A percentile compares a stretch with the other conserved stretches of the same genome.
Conservation (phyloP, 495 filamentous ascomycete genomes). For the Niebla homalea region DNA sequence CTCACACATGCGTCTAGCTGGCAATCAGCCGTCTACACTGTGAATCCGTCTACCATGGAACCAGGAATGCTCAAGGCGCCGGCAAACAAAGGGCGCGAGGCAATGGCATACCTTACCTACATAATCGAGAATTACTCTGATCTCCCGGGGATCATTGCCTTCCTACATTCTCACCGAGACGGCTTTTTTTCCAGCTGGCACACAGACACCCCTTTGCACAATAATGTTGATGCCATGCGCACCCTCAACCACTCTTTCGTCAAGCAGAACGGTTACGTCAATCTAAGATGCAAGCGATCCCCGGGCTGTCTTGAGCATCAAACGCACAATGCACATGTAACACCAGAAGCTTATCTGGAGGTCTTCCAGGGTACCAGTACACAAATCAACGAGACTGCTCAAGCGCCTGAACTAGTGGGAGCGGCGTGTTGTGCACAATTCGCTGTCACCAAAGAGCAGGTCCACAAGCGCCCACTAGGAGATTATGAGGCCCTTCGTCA, state of each 20-base stretch:
- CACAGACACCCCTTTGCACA: slow-evolving; percentile 25
- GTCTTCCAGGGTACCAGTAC: slow-evolving; percentile 30
- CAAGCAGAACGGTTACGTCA: slow-evolving; percentile 32
- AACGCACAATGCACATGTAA: slow-evolving; percentile 20
- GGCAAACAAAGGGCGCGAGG: slow-evolving; percentile 35
- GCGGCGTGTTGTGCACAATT: slow-evolving; percentile 60
- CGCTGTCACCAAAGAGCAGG: slow-evolving; percentile 41
- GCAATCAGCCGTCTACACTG: slow-evolving; percentile 42
- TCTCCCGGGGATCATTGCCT: slow-evolving; percentile 34
- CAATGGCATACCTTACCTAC: slow-evolving; percentile 38
- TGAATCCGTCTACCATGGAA: slow-evolving; percentile 36
- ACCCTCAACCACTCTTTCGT: slow-evolving; percentile 30
- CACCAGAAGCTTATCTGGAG: slow-evolving; percentile 28
- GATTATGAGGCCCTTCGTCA: slow-evolving; percentile 42
- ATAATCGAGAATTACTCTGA: slow-evolving; percentile 36
- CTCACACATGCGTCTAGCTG: slow-evolving; percentile 21
- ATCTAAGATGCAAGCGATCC: slow-evolving; percentile 32
- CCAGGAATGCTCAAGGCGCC: slow-evolving; percentile 17
- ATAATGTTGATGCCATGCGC: slow-evolving; percentile 22
- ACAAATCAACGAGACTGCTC: slow-evolving; percentile 30
- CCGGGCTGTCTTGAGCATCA: slow-evolving; percentile 34
- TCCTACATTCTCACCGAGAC: slow-evolving; percentile 35
- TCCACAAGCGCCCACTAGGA: slow-evolving; percentile 32
- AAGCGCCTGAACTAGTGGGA: slow-evolving; percentile 26
- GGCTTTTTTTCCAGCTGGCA: slow-evolving; percentile 30